Evolutionary conservation across 768 basidiomycete genomes (phyloP), one percentile per base, ranked within the genome.

Genomic region (Pisolithus orientalis): DNA sequence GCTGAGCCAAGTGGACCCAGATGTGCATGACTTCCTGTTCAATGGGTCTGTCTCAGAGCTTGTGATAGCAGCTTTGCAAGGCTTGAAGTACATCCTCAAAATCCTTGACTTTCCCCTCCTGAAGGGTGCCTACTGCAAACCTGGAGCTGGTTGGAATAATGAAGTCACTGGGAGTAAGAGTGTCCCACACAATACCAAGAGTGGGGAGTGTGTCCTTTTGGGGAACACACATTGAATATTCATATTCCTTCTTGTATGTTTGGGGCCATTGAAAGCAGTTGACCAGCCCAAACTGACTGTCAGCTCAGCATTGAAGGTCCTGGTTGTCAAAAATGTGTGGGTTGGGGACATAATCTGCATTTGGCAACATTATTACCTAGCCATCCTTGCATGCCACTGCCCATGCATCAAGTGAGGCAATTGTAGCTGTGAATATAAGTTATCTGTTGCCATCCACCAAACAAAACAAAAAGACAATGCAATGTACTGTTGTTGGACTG

Each of bases 251-350:
- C 8, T 44, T 25, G 10, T 34, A 37, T 11, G 17, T 7, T 34
- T 52, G 51, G 6, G 44, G 51, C 51, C 51, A 52, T 25, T 52
- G 51, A 44, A 47, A 52, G 28, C 50, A 51, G 11, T 43, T 9
- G 2, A 43, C 42, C 24, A 43, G 9, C 42, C 42, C 24, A 25
- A 43, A 43, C 25, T 1, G 24, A 38, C 9, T 31, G n/a, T 37
- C 55, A 28, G 17, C 17, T 32, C 39, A 5, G 27, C 38, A 27
- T 27, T 29, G 13, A 8, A 56, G 21, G 32, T 56, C 51, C 24
- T 52, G 32, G 29, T 38, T 17, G 21, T 37, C 27, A 13, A 39
- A 32, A 10, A 43, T 43, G 39, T 57, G 52, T 7, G 44, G 44
- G 17, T 57, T 25, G 5, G 52, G 52, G 11, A 53, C 16, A 4